A percentile compares a stretch with the other conserved stretches of the same genome.
Evolutionary conservation across 2,329 filamentous ascomycete species (phyloP).

Genomic region (Trichoderma koningiopsis): DNA sequence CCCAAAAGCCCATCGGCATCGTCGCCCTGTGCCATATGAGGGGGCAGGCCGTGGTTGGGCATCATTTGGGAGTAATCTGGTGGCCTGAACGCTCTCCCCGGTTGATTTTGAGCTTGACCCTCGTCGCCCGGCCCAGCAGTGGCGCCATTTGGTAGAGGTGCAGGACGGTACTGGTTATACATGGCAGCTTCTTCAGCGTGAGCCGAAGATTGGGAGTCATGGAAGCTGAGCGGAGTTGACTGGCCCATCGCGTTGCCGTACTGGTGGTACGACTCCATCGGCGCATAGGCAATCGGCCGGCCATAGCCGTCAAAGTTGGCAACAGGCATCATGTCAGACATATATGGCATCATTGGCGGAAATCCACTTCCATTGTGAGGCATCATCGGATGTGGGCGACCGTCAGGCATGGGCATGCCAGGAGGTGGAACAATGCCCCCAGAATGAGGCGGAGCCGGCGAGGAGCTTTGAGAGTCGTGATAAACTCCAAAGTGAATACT

Average conservation of each 20-base stretch:
- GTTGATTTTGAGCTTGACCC: slow-evolving; percentile 34
- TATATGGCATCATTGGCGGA: slow-evolving; percentile 43
- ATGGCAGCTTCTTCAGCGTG: slow-evolving; percentile 50
- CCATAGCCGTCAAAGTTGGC: slow-evolving; percentile 43
- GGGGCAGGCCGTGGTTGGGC: slow-evolving; percentile 35
- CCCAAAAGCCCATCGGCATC: slow-evolving; percentile 43
- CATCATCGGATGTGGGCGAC: slow-evolving; percentile 40
- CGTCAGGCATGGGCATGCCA: slow-evolving; percentile 43
- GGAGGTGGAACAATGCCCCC: slow-evolving; percentile 53
- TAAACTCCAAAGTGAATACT: slow-evolving; percentile 60
- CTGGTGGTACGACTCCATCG: slow-evolving; percentile 40
- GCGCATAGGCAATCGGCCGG: slow-evolving; percentile 41
- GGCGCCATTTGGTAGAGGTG: slow-evolving; percentile 45
- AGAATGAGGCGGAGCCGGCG: slow-evolving; percentile 55
- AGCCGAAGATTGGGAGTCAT: slow-evolving; percentile 61
- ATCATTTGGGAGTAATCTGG: slow-evolving; percentile 41
- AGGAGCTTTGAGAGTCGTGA: slow-evolving; percentile 58
- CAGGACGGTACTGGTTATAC: slow-evolving; percentile 44
- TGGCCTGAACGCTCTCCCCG: slow-evolving; percentile 37
- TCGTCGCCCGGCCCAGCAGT: slow-evolving; percentile 37
- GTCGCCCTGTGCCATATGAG: slow-evolving; percentile 35
- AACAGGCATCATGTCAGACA: slow-evolving; percentile 40
- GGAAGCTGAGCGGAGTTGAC: slow-evolving; percentile 62
- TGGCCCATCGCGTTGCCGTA: slow-evolving; percentile 51
- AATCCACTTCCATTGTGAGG: slow-evolving; percentile 39